Base-by-base conservation (phyloP, 768 basidiomycete species). In the Amanita subjunquillea region DNA sequence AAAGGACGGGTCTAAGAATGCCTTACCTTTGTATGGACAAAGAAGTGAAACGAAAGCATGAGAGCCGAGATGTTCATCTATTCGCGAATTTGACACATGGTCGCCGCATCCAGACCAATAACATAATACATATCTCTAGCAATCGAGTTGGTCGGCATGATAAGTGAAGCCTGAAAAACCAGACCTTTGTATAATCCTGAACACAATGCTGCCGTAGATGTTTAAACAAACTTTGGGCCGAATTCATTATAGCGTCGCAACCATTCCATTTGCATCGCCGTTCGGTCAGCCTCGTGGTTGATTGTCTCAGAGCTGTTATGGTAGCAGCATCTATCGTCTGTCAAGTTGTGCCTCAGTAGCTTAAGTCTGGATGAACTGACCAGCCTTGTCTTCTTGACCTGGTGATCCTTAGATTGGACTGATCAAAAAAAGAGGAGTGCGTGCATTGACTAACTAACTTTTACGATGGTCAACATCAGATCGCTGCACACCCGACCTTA, bases 201-300 rank as follows among this genome's bases (percentile, higher is more conserved):
- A 60, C 61, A 39, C 57, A 57, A 48, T 70, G 69, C 22, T 57
- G 51, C 45, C 64, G 64, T 32, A 82, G 62, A 69, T 88, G 86
- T 17, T 64, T 60, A 36, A 74, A 60, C 48, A 87, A 62, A 41
- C 66, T 71, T 40, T 73, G 67, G 5, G 68, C 65, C 42, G 80
- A 80, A 59, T 82, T 84, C 56, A 85, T 59, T 12, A 78, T 57
- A 39, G 68, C 69, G 54, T 69, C 70, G 63, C 86, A 89, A 25
- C 69, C 69, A 51, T 63, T 65, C 85, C 85, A 89, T 61, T 69
- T 71, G 65, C 85, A 88, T 9, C 63, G 66, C 41, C 69, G 62
- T 55, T 71, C 69, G 50, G 67, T 68, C 50, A 84, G 55, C 55
- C 78, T 69, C 6, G 71, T 69, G 54, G 70, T 75, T 50, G 82